phyloP scores from a whole-genome alignment of 305 asterid genomes.

The Fraxinus xanthoxyloides region DNA sequence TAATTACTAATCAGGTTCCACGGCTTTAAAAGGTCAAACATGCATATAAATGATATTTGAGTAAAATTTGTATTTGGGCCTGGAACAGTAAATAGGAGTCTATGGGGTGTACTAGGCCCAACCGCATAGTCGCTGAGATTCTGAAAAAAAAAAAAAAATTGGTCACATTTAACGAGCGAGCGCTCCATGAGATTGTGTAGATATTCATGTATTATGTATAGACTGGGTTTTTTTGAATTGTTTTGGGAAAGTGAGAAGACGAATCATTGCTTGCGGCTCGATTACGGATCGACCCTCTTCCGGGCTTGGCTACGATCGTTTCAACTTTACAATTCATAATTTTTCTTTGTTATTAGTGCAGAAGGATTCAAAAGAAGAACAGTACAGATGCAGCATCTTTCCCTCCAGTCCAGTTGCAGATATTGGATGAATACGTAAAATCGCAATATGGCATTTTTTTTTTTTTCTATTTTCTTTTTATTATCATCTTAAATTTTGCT shows the following conservation, averaged over 20 bases:
- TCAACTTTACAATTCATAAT: neutral
- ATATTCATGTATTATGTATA: too few species aligned
- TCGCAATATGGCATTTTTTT: too few species aligned
- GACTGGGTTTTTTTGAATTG: neutral
- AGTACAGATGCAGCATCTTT: constrained; percentile 25
- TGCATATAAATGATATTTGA: too few species aligned
- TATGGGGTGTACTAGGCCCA: too few species aligned
- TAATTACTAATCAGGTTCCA: too few species aligned
- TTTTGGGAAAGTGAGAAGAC: neutral
- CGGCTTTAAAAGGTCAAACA: neutral
- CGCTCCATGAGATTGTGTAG: too few species aligned
- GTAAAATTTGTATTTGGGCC: neutral
- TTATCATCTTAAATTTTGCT: neutral
- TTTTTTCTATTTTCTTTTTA: neutral
- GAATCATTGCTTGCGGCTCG: neutral
- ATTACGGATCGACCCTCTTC: neutral
- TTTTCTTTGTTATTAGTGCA: constrained; percentile 18
- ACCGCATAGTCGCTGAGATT: too few species aligned
- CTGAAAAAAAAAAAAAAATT: too few species aligned
- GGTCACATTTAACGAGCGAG: too few species aligned
- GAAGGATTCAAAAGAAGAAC: constrained; percentile 33
- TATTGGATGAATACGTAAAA: constrained; percentile 44
- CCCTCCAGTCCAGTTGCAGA: constrained; percentile 65
- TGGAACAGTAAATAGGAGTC: neutral
- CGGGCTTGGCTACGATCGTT: neutral